Conservation (phyloP, 139 green algal genomes). For the Coelastrella sp. region DNA sequence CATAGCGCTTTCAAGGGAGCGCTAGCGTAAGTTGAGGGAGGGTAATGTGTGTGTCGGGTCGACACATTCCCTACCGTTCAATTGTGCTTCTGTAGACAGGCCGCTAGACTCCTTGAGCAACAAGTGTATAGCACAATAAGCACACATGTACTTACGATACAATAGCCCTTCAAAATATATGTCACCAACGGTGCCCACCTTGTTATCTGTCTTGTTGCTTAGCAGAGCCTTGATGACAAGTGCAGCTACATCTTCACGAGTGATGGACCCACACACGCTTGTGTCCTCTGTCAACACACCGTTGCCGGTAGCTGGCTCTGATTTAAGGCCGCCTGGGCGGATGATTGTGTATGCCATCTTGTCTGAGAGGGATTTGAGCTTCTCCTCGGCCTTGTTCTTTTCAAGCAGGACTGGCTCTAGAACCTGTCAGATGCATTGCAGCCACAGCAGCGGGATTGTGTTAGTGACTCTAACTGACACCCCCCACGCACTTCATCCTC, state of each 20-base stretch:
- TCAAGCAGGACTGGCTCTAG: conserved; percentile 94
- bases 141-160: no score
- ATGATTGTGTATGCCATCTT: conserved; percentile 94
- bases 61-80: no score
- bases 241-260: conserved; percentile 89
- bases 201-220: conserved; percentile 81
- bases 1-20: no score
- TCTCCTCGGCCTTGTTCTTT: conserved; percentile 97
- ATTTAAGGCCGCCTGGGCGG: conserved; percentile 93
- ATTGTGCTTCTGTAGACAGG: no score
- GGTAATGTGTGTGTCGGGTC: no score
- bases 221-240: conserved; percentile 86
- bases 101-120: no score
- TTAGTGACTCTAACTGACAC: neutral
- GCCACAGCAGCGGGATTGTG: neutral
- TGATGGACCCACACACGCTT: conserved; percentile 86
- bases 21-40: no score
- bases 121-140: no score
- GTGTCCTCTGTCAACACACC: conserved; percentile 70
- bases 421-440: conserved; percentile 63
- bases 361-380: conserved; percentile 71
- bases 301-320: conserved; percentile 83
- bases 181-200: conserved; percentile 50
- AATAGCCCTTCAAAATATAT: no score
- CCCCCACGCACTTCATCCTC: neutral